Evolutionary conservation across 2,329 filamentous ascomycete genomes (phyloP), one percentile per base, ranked within the genome.

Genomic region (Talaromyces funiculosus): DNA sequence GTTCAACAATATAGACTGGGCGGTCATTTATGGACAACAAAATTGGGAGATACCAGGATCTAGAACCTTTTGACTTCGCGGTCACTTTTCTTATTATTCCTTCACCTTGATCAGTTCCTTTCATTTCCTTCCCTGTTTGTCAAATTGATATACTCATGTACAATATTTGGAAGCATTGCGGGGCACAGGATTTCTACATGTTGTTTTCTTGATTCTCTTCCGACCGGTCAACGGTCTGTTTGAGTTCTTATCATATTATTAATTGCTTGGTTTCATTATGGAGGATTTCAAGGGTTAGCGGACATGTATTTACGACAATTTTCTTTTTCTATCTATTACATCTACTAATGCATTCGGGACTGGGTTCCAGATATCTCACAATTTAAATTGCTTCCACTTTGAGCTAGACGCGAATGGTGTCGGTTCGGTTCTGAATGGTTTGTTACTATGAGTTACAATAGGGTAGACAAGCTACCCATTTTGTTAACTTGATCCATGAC

Each of bases 1-100:
- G 73, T 74, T 75, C 59, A 67, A 69, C 66, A 51, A 20, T 35
- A 56, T 75, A 75, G 73, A 75, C 67, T 66, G 73, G 67, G 70
- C 22, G 61, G 63, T 40, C 55, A 40, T 55, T 56, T 33, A 61
- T 70, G 55, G 54, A 40, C 40, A 58, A 24, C 49, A 57, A 57
- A 58, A 43, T 53, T 61, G 71, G 65, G 68, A 74, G 72, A 74
- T 75, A 75, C 73, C 72, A 74, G 68, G 67, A 66, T 66, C 61
- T 54, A 75, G 73, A 75, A 66, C 65, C 40, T 33, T 66, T 67
- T 62, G 73, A 73, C 73, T 71, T 71, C 73, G 65, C 71, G 72
- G 73, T 73, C 71, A 68, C 24, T 26, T 40, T 54, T 54, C 16
- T 37, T 40, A 26, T 54, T 35, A 20, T 35, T 54, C n/a, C 22